Evolutionary conservation across 108 stramenopile species (phyloP).

Genomic region (Heterococcus sp.): DNA sequence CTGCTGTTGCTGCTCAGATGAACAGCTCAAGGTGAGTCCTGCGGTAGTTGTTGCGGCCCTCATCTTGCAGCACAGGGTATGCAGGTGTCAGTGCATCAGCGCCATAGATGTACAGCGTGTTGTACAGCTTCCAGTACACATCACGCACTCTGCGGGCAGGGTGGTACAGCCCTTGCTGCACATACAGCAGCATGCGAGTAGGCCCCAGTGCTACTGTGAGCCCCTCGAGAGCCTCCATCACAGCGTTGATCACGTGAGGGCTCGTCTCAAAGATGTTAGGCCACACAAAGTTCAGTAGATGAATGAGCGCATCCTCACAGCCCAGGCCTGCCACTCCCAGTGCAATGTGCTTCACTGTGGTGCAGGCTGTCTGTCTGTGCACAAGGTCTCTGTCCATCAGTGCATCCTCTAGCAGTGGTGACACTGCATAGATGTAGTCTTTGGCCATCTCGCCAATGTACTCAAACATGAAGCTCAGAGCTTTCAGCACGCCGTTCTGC

Average conservation of each 20-base stretch:
- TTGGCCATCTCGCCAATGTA: slow-evolving; percentile 99
- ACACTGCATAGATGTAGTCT: slow-evolving; percentile 97
- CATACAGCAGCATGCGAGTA: slow-evolving; percentile 80
- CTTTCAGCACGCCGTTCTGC: slow-evolving; percentile 99
- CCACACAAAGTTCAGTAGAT: slow-evolving; percentile 96
- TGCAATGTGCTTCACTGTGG: slow-evolving; percentile 91
- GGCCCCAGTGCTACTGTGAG: slow-evolving; percentile 92
- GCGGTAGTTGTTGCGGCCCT: slow-evolving; percentile 77
- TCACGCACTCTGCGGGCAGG: slow-evolving; percentile 95
- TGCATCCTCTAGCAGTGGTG: slow-evolving; percentile 93
- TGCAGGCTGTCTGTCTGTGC: slow-evolving; percentile 95
- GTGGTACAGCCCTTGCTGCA: slow-evolving; percentile 93
- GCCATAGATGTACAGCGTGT: slow-evolving; percentile 91
- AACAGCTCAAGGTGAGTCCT: slow-evolving; percentile 87
- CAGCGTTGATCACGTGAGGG: slow-evolving; percentile 94
- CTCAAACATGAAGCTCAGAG: slow-evolving; percentile 97
- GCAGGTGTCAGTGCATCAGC: slow-evolving; percentile 87
- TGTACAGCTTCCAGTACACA: slow-evolving; percentile 97
- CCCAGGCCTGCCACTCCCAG: slow-evolving; percentile 91
- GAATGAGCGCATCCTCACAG: slow-evolving; percentile 93
- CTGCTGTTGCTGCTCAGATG: slow-evolving; percentile 65
- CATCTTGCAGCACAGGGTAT: slow-evolving; percentile 82
- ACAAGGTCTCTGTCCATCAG: slow-evolving; percentile 97
- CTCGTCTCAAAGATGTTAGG: slow-evolving; percentile 96
- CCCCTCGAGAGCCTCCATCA: slow-evolving; percentile 94